Percentiles rank a stretch among this genome's conserved stretches.
Evolutionary conservation across 1,139 yeast species (phyloP).

Genomic region (Suhomyces yuchorum): DNA sequence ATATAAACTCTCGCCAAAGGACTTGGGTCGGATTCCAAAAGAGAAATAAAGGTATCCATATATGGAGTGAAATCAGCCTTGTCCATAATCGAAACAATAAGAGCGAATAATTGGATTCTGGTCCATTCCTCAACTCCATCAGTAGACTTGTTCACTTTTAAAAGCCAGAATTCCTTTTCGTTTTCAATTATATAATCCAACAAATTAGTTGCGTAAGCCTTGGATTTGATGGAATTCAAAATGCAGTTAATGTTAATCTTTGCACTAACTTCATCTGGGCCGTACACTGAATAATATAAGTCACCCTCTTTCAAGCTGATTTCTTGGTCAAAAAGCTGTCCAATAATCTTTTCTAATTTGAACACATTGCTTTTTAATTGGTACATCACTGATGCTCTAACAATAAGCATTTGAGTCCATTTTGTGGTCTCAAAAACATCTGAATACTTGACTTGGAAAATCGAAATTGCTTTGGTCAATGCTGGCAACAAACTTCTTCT

Average conservation of each 20-base stretch:
- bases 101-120: constrained; percentile 59
- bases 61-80: constrained; percentile 22
- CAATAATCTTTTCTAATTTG: constrained; percentile 60
- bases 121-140: constrained; percentile 72
- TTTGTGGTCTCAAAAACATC: constrained; percentile 37
- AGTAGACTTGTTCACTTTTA: constrained; percentile 53
- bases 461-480: constrained; percentile 47
- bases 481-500: constrained; percentile 72
- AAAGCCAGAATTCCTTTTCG: constrained; percentile 43
- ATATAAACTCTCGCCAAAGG: constrained; percentile 73
- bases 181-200: constrained; percentile 46
- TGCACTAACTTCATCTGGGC: constrained; percentile 59
- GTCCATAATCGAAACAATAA: constrained; percentile 45
- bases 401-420: constrained; percentile 61
- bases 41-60: constrained; percentile 25
- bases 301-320: constrained; percentile 27
- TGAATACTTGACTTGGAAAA: constrained; percentile 37
- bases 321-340: constrained; percentile 47
- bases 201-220: constrained; percentile 39
- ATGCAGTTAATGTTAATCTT: constrained; percentile 53
- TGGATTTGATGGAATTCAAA: constrained; percentile 36
- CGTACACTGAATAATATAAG: constrained; percentile 57
- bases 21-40: constrained; percentile 60
- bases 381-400: constrained; percentile 45
- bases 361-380: constrained; percentile 63